Percentiles rank a stretch among this genome's conserved stretches.
These are phyloP conservation scores for Setaria italica DNA, from an alignment of 202 grass and related monocot genomes.

Conservation along the genomic window DNA sequence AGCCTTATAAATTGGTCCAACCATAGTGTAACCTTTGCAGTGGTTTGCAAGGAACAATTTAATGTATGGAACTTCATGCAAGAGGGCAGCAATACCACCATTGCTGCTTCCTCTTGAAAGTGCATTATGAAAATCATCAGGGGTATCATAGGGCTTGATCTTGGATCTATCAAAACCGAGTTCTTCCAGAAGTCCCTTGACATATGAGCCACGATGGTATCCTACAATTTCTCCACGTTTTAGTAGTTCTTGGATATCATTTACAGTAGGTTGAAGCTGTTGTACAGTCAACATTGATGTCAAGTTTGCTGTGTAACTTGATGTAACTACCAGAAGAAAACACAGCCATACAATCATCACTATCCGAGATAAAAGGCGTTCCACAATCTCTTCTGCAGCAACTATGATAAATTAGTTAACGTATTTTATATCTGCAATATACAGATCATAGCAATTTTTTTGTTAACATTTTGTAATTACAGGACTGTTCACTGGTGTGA, in stretches of 20 bases:
- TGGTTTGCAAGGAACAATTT: conserved; percentile 55
- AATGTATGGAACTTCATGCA: conserved; percentile 57
- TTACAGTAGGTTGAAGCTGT: conserved; percentile 59
- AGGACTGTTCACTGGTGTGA: neutral
- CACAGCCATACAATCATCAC: conserved; percentile 59
- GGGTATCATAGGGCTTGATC: conserved; percentile 29
- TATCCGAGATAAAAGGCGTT: conserved; percentile 55
- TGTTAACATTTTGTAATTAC: neutral
- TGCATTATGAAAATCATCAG: conserved; percentile 40
- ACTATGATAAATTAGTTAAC: neutral
- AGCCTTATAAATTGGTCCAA: conserved; percentile 49
- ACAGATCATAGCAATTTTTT: neutral
- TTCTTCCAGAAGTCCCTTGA: conserved; percentile 22
- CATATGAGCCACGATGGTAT: conserved; percentile 43
- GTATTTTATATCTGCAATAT: neutral
- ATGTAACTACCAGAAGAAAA: conserved; percentile 61
- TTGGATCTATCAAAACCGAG: conserved; percentile 50
- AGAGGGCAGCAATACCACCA: conserved; percentile 53
- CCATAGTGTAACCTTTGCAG: conserved; percentile 52
- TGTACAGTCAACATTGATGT: conserved; percentile 67
- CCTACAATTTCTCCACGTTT: conserved; percentile 50
- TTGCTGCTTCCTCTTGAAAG: conserved; percentile 55
- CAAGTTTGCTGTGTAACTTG: conserved; percentile 77
- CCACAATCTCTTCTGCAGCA: conserved; percentile 57
- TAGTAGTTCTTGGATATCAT: conserved; percentile 52